Evolutionary conservation across 2,329 filamentous ascomycete genomes (phyloP).

Genomic region (Penicillium brasilianum): DNA sequence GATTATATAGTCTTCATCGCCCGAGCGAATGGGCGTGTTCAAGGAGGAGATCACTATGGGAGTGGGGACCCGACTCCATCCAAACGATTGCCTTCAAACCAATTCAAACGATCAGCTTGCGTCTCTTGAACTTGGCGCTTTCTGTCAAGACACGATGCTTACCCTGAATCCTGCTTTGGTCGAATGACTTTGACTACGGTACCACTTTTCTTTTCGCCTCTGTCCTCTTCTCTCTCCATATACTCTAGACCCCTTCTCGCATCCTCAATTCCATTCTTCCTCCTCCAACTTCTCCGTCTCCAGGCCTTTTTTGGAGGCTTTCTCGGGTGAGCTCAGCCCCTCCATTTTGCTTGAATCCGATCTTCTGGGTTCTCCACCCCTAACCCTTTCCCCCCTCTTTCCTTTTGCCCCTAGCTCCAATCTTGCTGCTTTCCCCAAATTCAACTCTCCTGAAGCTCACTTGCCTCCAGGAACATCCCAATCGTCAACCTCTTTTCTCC

Average conservation of each 20-base stretch:
- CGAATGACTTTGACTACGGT: too few relatives aligned
- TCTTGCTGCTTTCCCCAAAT: background rate
- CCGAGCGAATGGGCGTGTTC: background rate
- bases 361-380: background rate
- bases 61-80: background rate
- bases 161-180: too few relatives aligned
- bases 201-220: background rate
- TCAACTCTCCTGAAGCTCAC: constrained; percentile 25
- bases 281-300: background rate
- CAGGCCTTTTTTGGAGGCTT: background rate
- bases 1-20: background rate
- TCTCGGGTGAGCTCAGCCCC: constrained; percentile 7
- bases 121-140: too few relatives aligned
- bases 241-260: constrained; percentile 9
- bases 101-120: background rate
- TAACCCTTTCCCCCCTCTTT: background rate
- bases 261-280: background rate
- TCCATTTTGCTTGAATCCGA: background rate
- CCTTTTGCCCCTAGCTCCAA: constrained; percentile 3
- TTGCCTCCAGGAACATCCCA: background rate
- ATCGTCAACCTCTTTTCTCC: background rate
- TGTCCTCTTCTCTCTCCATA: background rate
- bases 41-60: background rate
- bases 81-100: constrained; percentile 1
- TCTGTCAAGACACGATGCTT: too few relatives aligned